phyloP scores from a whole-genome alignment of 2,329 filamentous ascomycete genomes.

The Aschersonia sp. region DNA sequence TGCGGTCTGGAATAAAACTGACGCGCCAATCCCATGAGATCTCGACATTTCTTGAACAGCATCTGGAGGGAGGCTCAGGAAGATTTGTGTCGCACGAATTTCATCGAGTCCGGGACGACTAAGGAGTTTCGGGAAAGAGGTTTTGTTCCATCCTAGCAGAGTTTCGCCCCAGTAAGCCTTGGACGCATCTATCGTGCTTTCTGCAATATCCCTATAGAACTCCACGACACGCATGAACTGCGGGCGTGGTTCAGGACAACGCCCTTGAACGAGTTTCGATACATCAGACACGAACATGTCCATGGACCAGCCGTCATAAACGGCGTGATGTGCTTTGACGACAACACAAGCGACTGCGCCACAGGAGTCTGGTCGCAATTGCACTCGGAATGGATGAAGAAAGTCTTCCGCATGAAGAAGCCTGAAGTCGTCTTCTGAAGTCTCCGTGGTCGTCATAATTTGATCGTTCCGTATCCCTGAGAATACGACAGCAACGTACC shows the following conservation, averaged over 20 bases:
- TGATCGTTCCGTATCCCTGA: constrained; percentile 27
- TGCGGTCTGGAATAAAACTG: constrained; percentile 64
- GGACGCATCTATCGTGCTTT: constrained; percentile 22
- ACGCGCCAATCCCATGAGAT: constrained; percentile 38
- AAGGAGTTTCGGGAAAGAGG: constrained; percentile 37
- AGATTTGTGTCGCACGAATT: constrained; percentile 5
- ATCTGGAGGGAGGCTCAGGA: constrained; percentile 7
- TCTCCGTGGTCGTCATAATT: constrained; percentile 15
- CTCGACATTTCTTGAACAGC: constrained; percentile 18
- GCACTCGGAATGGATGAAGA: constrained; percentile 47
- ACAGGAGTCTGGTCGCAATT: constrained; percentile 24
- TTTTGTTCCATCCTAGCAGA: constrained; percentile 41
- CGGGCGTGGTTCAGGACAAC: constrained; percentile 24
- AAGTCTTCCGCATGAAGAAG: constrained; percentile 22
- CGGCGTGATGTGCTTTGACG: constrained; percentile 61
- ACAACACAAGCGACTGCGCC: constrained; percentile 17
- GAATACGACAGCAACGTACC: constrained; percentile 41
- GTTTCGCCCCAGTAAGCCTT: constrained; percentile 57
- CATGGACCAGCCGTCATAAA: constrained; percentile 92
- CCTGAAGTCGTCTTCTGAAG: constrained; percentile 22
- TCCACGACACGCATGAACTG: constrained; percentile 46
- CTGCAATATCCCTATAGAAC: constrained; percentile 23
- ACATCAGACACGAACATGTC: constrained; percentile 61
- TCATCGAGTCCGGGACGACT: constrained; percentile 5
- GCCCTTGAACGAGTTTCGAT: constrained; percentile 26